These are phyloP conservation scores for Hyphodiscus sp. DNA, from an alignment of 2,329 filamentous ascomycete genomes.

Conservation along the genomic window DNA sequence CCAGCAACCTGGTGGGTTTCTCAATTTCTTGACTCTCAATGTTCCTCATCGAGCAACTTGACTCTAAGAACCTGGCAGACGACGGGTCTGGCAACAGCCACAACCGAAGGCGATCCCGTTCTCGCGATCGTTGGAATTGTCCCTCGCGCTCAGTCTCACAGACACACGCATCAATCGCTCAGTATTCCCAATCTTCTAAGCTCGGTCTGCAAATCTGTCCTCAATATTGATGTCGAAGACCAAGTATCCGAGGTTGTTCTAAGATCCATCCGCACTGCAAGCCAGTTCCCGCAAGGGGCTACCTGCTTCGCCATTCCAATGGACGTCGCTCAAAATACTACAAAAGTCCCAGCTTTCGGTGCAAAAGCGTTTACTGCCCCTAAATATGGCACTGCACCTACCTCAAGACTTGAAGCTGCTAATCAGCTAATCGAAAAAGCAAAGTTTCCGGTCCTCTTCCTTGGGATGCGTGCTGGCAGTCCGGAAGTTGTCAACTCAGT, in stretches of 20 bases:
- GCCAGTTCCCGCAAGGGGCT: conserved; percentile 36
- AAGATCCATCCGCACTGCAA: conserved; percentile 38
- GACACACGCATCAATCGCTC: conserved; percentile 42
- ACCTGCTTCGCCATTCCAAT: conserved; percentile 39
- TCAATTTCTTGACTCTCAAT: too few species aligned
- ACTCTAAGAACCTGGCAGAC: conserved; percentile 14
- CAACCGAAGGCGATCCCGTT: conserved; percentile 41
- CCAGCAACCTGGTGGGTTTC: conserved; percentile 33
- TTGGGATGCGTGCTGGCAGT: conserved; percentile 38
- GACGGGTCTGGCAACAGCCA: conserved; percentile 41
- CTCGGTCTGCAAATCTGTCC: conserved; percentile 38
- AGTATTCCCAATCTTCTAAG: conserved; percentile 37
- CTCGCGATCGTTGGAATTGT: conserved; percentile 44
- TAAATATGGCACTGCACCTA: conserved; percentile 34
- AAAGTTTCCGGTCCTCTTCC: conserved; percentile 38
- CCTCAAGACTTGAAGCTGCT: conserved; percentile 29
- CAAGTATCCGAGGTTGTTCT: conserved; percentile 41
- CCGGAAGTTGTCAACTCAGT: conserved; percentile 36
- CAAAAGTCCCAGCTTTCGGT: conserved; percentile 33
- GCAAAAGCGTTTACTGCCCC: conserved; percentile 35
- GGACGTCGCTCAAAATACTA: conserved; percentile 30
- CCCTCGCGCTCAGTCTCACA: conserved; percentile 36
- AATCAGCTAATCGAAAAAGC: conserved; percentile 31
- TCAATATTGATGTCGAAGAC: conserved; percentile 39
- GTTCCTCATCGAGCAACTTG: too few species aligned